Base-by-base conservation (phyloP, 495 filamentous ascomycete species). In the Apodospora peruviana region DNA sequence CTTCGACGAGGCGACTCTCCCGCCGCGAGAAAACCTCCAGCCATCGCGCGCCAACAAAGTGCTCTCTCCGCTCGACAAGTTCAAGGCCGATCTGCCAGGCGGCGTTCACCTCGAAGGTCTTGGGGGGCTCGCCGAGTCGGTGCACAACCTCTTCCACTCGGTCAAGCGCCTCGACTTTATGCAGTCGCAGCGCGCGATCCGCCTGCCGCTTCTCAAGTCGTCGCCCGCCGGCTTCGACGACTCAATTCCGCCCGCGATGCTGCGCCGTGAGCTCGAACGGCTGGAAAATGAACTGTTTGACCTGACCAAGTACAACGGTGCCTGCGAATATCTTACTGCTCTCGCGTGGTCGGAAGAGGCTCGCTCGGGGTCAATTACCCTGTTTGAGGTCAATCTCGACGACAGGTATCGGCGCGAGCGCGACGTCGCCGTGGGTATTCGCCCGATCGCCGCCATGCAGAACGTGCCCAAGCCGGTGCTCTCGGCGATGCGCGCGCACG, bases 251-350 rank as follows among this genome's bases (percentile, higher is more conserved):
- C 5, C 21, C 25, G 7, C n/a, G 5, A 41, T 55, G 5, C 48
- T 49, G 9, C 47, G 42, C 3, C 45, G 45, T 5, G 59, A 62
- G 22, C 40, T 62, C 5, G 56, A 59, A 45, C 25, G 59, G 3
- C 43, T 50, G 11, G 59, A 62, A 46, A 51, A 57, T 36, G 59
- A 59, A 40, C 53, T 62, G 16, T 62, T 62, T 32, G 53, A 59
- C 43, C 22, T 59, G 27, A 47, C 52, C 39, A 56, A 52, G 34
- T 62, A 62, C 56, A 47, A 44, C 27, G 59, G 49, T 1, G 10
- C 25, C 8, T 50, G 35, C 48, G 47, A 50, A 14, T 59, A 52
- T 23, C 51, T 62, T 14, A 57, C 59, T 1, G 59, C 48, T 1
- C 24, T 59, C 24, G 39, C 59, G 8, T 62, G 59, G 59, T 32